Percentiles rank a stretch among this genome's conserved stretches.
These are phyloP conservation scores for Penicillium sp. DNA, from an alignment of 2,329 filamentous ascomycete species.

Conservation along the genomic window DNA sequence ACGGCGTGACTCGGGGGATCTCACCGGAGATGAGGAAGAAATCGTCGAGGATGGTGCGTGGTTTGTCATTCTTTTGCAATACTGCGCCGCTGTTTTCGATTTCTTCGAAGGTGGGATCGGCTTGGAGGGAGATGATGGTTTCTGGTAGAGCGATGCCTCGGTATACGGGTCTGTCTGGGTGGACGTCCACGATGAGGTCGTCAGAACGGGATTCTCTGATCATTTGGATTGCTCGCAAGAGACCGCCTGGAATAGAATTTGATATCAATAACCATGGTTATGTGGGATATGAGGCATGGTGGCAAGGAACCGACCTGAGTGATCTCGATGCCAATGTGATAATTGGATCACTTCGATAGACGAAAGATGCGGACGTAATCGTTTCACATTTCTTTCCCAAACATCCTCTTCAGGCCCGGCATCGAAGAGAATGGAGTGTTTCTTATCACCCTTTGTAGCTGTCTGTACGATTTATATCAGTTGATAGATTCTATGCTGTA, in stretches of 20 bases:
- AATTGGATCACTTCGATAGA: conserved; percentile 54
- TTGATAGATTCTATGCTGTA: not conserved
- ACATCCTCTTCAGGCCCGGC: conserved; percentile 57
- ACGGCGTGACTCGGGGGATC: conserved; percentile 55
- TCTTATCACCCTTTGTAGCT: conserved; percentile 48
- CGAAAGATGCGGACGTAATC: conserved; percentile 49
- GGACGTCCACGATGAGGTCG: conserved; percentile 53
- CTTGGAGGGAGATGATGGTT: conserved; percentile 54
- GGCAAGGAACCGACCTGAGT: conserved; percentile 48
- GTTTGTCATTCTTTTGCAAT: conserved; percentile 43
- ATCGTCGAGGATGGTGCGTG: conserved; percentile 54
- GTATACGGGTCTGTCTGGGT: conserved; percentile 57
- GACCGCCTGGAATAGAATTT: conserved; percentile 43
- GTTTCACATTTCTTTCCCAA: conserved; percentile 56
- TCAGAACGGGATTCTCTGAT: conserved; percentile 40
- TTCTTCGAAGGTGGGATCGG: conserved; percentile 57
- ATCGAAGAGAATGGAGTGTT: conserved; percentile 58
- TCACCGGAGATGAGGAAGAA: conserved; percentile 60
- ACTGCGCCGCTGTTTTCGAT: conserved; percentile 49
- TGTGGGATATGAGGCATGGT: not conserved
- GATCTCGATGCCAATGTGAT: conserved; percentile 61
- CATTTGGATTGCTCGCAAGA: conserved; percentile 54
- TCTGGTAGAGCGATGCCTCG: conserved; percentile 51
- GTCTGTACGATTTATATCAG: conserved; percentile 44
- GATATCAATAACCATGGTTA: not conserved